These are phyloP conservation scores for Chaetoscypha palmicola DNA, from an alignment of 2,329 filamentous ascomycete genomes.

Conservation along the genomic window DNA sequence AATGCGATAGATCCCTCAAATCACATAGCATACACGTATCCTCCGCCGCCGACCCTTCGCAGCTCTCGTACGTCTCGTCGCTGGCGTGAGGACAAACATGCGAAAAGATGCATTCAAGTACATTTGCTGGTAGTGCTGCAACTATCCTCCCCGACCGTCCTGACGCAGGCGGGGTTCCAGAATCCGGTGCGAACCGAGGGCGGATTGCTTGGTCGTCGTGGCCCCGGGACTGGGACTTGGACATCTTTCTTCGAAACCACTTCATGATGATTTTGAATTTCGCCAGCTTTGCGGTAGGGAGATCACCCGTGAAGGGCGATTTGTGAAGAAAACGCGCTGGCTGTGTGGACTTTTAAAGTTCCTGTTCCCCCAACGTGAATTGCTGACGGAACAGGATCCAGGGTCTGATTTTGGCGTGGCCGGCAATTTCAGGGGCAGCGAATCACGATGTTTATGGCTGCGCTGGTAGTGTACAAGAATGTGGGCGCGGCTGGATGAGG, in stretches of 20 bases:
- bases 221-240: conserved; percentile 12
- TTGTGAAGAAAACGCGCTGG: background rate
- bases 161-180: conserved; percentile 18
- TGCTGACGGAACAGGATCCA: background rate
- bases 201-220: background rate
- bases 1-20: conserved; percentile 78
- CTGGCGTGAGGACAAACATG: conserved; percentile 75
- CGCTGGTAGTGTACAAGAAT: background rate
- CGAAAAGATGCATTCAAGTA: conserved; percentile 71
- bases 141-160: conserved; percentile 8
- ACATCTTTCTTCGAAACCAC: conserved; percentile 25
- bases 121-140: conserved; percentile 51
- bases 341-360: background rate
- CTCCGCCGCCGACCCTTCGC: conserved; percentile 71
- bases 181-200: conserved; percentile 8
- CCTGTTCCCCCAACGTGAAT: background rate
- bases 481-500: too few species aligned
- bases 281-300: conserved; percentile 19
- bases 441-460: conserved; percentile 2
- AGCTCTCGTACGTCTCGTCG: conserved; percentile 73
- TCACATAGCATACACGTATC: conserved; percentile 91
- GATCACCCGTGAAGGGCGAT: background rate
- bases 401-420: conserved; percentile 2
- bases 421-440: conserved; percentile 4
- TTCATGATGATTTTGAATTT: conserved; percentile 26